A percentile compares a stretch with the other conserved stretches of the same genome.
phyloP scores from a whole-genome alignment of 768 basidiomycete genomes.

The Lyophyllum decastes region DNA sequence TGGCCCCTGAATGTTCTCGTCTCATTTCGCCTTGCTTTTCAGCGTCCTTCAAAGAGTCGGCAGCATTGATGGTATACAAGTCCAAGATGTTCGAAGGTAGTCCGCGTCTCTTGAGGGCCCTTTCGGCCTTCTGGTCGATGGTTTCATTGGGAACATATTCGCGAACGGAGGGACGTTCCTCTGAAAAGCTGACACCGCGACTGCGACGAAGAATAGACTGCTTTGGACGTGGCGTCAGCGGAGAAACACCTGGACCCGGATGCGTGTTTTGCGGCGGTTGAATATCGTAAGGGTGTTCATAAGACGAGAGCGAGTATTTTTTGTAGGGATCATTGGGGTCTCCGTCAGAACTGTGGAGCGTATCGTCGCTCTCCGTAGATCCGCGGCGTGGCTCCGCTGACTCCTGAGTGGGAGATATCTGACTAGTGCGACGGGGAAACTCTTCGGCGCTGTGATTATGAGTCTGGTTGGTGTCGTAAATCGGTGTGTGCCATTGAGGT shows the following conservation, averaged over 20 bases:
- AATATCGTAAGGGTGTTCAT: conserved; percentile 65
- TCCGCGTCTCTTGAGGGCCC: conserved; percentile 42
- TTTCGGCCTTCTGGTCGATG: conserved; percentile 28
- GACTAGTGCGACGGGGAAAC: conserved; percentile 27
- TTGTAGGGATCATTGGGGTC: conserved; percentile 29
- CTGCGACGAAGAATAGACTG: conserved; percentile 28
- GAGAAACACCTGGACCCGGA: conserved; percentile 21
- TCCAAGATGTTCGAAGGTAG: conserved; percentile 54
- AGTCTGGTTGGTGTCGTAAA: conserved; percentile 19
- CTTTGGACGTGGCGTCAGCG: conserved; percentile 18
- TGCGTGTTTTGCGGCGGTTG: conserved; percentile 50
- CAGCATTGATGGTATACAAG: conserved; percentile 44
- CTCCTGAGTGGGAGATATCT: conserved; percentile 5
- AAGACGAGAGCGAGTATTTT: conserved; percentile 53
- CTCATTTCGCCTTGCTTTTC: conserved; percentile 13
- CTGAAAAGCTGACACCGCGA: conserved; percentile 44
- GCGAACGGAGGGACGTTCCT: conserved; percentile 22
- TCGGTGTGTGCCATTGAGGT: conserved; percentile 30
- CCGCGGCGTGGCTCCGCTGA: conserved; percentile 23
- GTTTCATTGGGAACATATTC: conserved; percentile 23
- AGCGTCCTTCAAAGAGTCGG: conserved; percentile 19
- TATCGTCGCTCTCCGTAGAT: conserved; percentile 39
- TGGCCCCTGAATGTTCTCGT: conserved; percentile 16
- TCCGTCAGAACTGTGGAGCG: conserved; percentile 25
- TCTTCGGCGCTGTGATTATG: conserved; percentile 22